Evolutionary conservation across 768 basidiomycete genomes (phyloP).

Genomic region (Boletales sp.): DNA sequence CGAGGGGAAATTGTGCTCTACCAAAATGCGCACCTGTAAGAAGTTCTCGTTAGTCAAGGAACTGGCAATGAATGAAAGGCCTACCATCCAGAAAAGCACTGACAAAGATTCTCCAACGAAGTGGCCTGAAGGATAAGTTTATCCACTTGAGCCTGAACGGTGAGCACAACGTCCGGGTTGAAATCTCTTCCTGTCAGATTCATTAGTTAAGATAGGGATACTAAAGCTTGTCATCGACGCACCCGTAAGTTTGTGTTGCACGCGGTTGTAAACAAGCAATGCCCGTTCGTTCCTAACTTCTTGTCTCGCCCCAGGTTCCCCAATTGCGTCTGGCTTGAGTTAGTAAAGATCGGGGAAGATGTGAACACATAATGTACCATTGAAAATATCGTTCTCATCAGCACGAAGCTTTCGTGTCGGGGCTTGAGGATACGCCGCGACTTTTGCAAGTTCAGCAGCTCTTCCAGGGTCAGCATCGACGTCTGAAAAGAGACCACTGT

Average conservation of each 20-base stretch:
- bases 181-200: constrained; percentile 76
- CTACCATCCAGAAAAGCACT: constrained; percentile 94
- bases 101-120: constrained; percentile 91
- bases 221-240: constrained; percentile 11
- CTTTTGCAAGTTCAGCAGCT: constrained; percentile 59
- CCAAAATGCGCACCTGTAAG: constrained; percentile 72
- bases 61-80: background rate
- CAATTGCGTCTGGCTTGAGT: constrained; percentile 36
- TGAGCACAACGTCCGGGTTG: constrained; percentile 72
- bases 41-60: constrained; percentile 1
- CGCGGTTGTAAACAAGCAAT: constrained; percentile 88
- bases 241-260: constrained; percentile 94
- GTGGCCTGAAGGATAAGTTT: constrained; percentile 92
- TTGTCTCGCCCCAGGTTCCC: constrained; percentile 57
- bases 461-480: constrained; percentile 49
- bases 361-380: constrained; percentile 48
- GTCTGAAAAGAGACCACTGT: constrained; percentile 22
- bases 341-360: background rate
- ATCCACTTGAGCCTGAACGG: constrained; percentile 84
- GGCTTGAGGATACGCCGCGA: constrained; percentile 72
- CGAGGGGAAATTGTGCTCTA: constrained; percentile 27
- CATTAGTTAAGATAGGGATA: background rate
- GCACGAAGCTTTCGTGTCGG: constrained; percentile 81
- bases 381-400: constrained; percentile 93
- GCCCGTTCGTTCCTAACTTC: constrained; percentile 93